Evolutionary conservation across 148 eudicot species (phyloP), one percentile per base, ranked within the genome.

Genomic region (Vaccinium vitisidaea): DNA sequence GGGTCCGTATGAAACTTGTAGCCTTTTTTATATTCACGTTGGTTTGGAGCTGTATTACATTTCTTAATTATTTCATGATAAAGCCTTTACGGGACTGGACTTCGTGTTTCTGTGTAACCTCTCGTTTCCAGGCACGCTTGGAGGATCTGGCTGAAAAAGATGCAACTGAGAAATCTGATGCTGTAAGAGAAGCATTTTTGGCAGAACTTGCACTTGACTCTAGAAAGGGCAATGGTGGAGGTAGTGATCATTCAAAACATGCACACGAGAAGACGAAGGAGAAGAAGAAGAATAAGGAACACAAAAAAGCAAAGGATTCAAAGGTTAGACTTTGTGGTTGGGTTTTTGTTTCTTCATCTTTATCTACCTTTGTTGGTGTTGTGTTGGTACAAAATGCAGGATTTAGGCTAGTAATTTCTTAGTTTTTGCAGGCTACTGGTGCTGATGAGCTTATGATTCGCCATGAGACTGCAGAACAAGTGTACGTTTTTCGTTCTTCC

Each of bases 141-240:
- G 99, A 94, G 90, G 95, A 95, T 88, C 87, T 95, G 75, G 95
- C 98, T 1, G 98, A 95, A 85, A 97, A 94, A 90, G 98, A 94
- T 85, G 99, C 99, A 69, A 94, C 96, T 77, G 94, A 91, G 88
- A 97, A 97, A 91, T 97, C 99, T 80, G 98, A 97, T 91, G 99
- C 98, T 83, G 98, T 93, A 82, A 93, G 99, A 88, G 98, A 97
- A 89, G 98, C 98, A 76, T 92, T 97, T 88, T 87, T 97, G 84
- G 98, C 98, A 3, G 98, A 97, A 91, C 94, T 97, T 89, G 99
- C 96, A 67, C 95, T 89, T 86, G 98, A 97, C 90, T 93, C 97
- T 55, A 91, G 90, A 83, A 95, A 92, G 80, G 86, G 86, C 75
- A 79, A 53, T 84, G 89, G 90, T 48, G 88, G 87, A 79, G 92